Percentiles rank a stretch among this genome's conserved stretches.
Conservation (phyloP, 148 eudicot genomes). For the Camellia sinensis region DNA sequence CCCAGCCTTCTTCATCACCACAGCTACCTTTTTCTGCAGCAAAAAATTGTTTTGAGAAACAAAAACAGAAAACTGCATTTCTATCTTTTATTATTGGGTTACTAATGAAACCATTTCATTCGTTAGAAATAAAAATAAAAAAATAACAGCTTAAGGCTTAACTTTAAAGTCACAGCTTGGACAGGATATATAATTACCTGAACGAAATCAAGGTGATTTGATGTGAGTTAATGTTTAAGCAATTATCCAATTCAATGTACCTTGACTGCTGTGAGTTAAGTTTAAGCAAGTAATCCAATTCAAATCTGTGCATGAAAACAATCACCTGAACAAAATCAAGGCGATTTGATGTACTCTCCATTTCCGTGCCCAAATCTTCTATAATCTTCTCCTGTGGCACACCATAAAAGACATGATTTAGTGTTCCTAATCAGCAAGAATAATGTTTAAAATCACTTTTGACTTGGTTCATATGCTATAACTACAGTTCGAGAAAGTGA, state of each 20-base stretch:
- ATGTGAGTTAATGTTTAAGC: too few relatives aligned
- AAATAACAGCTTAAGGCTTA: not conserved
- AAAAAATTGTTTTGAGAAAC: not conserved
- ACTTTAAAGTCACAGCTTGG: conserved; percentile 1
- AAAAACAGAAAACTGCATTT: not conserved
- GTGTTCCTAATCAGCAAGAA: not conserved
- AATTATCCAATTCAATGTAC: too few relatives aligned
- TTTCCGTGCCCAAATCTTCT: conserved; percentile 80
- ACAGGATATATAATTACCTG: not conserved
- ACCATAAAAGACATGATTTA: conserved; percentile 4
- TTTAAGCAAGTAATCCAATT: not conserved
- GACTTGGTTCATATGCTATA: not conserved
- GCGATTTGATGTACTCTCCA: conserved; percentile 92
- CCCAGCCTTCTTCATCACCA: conserved; percentile 92
- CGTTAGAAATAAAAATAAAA: not conserved
- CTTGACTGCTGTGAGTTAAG: too few relatives aligned
- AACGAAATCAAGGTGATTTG: too few relatives aligned
- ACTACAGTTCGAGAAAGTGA: not conserved
- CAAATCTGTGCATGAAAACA: not conserved
- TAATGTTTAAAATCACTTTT: not conserved
- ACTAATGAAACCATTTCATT: not conserved
- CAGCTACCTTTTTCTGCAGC: conserved; percentile 83
- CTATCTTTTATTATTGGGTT: not conserved
- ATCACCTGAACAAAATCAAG: conserved; percentile 97
- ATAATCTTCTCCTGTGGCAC: conserved; percentile 77